Evolutionary conservation across 2,329 filamentous ascomycete species (phyloP).

Genomic region (Talaromyces islandicus): DNA sequence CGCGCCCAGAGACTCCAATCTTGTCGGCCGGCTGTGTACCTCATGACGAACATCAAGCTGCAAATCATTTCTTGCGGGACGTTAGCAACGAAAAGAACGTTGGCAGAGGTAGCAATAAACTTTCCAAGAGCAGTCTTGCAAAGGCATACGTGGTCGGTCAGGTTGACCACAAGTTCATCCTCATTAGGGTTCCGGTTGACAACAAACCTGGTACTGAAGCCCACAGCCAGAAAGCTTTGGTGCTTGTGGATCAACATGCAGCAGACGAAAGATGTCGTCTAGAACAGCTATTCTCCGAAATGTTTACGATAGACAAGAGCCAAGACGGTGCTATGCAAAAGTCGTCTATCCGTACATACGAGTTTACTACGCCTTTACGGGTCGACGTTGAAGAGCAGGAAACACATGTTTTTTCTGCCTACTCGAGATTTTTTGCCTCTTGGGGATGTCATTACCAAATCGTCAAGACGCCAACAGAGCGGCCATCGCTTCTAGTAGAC

Average conservation of each 20-base stretch:
- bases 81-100: neutral
- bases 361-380: slow-evolving; percentile 48
- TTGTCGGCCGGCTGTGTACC: slow-evolving; percentile 16
- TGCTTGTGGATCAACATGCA: slow-evolving; percentile 89
- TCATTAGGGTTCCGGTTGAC: slow-evolving; percentile 52
- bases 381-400: slow-evolving; percentile 64
- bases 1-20: slow-evolving; percentile 41
- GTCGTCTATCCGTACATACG: slow-evolving; percentile 23
- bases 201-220: neutral
- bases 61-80: neutral
- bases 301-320: slow-evolving; percentile 33
- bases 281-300: slow-evolving; percentile 61
- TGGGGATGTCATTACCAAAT: slow-evolving; percentile 73
- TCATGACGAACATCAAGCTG: neutral
- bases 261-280: slow-evolving; percentile 83
- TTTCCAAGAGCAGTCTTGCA: slow-evolving; percentile 59
- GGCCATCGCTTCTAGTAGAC: slow-evolving; percentile 42
- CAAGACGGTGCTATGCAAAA: slow-evolving; percentile 7
- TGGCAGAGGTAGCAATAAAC: slow-evolving; percentile 25
- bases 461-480: slow-evolving; percentile 7
- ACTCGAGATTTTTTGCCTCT: slow-evolving; percentile 52
- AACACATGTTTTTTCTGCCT: slow-evolving; percentile 48
- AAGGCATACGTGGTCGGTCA: slow-evolving; percentile 67
- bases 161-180: slow-evolving; percentile 84
- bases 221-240: slow-evolving; percentile 40